Conservation (phyloP, 495 filamentous ascomycete species). For the Entonaema liquescens region DNA sequence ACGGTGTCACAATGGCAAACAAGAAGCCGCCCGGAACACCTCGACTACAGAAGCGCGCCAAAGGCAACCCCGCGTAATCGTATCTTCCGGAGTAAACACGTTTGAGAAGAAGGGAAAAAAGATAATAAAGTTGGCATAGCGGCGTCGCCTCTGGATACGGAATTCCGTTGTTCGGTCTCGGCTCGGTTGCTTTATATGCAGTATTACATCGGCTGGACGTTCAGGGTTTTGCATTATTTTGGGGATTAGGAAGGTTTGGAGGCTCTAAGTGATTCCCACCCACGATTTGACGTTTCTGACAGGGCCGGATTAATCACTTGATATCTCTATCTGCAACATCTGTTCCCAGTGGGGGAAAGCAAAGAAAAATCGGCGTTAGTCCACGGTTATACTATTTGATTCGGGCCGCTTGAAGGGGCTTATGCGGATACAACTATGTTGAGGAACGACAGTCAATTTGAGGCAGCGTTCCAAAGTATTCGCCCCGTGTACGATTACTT, state of each 20-base stretch:
- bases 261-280: conserved; percentile 38
- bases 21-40: conserved; percentile 56
- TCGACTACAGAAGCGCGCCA: conserved; percentile 56
- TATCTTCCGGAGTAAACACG: neutral
- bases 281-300: conserved; percentile 39
- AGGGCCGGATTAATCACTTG: conserved; percentile 36
- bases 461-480: conserved; percentile 20
- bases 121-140: conserved; percentile 22
- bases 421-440: conserved; percentile 9
- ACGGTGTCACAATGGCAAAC: conserved; percentile 50
- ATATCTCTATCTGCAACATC: conserved; percentile 15
- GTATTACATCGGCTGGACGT: conserved; percentile 39
- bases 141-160: conserved; percentile 38
- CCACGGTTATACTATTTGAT: conserved; percentile 25
- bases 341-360: conserved; percentile 16
- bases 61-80: conserved; percentile 49
- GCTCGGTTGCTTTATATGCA: conserved; percentile 37
- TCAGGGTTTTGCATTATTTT: conserved; percentile 38
- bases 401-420: conserved; percentile 3
- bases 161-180: conserved; percentile 32
- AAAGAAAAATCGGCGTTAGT: conserved; percentile 39
- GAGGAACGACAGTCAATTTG: conserved; percentile 11
- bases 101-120: neutral
- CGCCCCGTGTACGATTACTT: conserved; percentile 36
- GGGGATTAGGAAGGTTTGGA: conserved; percentile 33